A percentile compares a stretch with the other conserved stretches of the same genome.
Evolutionary conservation across 2,329 filamentous ascomycete species (phyloP).

Genomic region (Stemphylium beticola): DNA sequence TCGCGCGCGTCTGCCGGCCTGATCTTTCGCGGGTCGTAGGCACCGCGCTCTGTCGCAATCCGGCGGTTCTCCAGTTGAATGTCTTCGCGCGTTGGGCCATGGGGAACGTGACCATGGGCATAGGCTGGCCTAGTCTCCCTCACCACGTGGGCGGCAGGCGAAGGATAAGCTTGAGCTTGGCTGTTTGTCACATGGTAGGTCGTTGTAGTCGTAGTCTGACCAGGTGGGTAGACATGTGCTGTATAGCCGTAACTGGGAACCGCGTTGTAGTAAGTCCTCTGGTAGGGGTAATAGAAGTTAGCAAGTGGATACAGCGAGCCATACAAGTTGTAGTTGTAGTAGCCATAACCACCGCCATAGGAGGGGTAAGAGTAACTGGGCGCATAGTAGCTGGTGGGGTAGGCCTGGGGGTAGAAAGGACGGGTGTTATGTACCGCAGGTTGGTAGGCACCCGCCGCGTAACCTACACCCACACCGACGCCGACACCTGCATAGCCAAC

Average conservation of each 20-base stretch:
- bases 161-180: conserved; percentile 12
- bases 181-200: conserved; percentile 37
- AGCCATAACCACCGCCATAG: conserved; percentile 29
- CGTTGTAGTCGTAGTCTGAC: conserved; percentile 24
- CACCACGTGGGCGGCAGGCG: conserved; percentile 10
- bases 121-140: conserved; percentile 23
- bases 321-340: conserved; percentile 33
- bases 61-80: conserved; percentile 39
- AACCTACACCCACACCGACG: conserved; percentile 22
- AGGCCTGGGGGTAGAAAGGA: conserved; percentile 27
- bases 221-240: conserved; percentile 34
- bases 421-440: conserved; percentile 35
- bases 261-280: conserved; percentile 40
- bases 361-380: conserved; percentile 17
- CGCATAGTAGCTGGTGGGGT: conserved; percentile 22
- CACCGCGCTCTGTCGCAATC: conserved; percentile 40
- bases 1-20: conserved; percentile 41
- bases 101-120: conserved; percentile 9
- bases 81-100: conserved; percentile 28
- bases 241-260: conserved; percentile 29
- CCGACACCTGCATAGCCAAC: conserved; percentile 18
- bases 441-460: conserved; percentile 27
- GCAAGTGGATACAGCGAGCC: conserved; percentile 41
- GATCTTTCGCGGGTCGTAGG: conserved; percentile 39
- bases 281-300: conserved; percentile 44